phyloP scores from a whole-genome alignment of 192 early-diverging fungal species.

The Backusella westeae region DNA sequence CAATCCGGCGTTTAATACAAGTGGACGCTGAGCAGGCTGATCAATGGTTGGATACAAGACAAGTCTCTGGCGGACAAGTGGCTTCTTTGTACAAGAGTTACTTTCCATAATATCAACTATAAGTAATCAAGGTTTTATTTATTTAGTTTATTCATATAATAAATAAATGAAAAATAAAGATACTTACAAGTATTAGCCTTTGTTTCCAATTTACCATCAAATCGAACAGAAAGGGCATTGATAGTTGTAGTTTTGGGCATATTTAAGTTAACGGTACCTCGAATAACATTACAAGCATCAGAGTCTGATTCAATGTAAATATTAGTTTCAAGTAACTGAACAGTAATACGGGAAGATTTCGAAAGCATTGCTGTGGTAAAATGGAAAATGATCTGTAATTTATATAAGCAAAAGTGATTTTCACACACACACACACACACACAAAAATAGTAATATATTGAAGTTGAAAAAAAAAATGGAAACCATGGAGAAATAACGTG shows the following conservation, averaged over 20 bases:
- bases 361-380: neutral
- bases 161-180: neutral
- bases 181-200: neutral
- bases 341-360: constrained; percentile 1
- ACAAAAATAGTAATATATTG: too few relatives aligned
- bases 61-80: constrained; percentile 4
- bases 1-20: neutral
- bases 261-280: neutral
- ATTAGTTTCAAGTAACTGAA: constrained; percentile 14
- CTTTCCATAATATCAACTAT: constrained; percentile 1
- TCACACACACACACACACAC: neutral
- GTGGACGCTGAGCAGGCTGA: neutral
- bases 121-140: neutral
- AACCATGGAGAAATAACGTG: neutral
- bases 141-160: neutral
- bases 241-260: constrained; percentile 4
- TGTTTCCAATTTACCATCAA: constrained; percentile 7
- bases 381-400: neutral
- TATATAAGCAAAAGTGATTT: neutral
- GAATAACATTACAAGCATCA: neutral
- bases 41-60: neutral
- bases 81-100: neutral
- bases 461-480: neutral
- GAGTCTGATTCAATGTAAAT: neutral
- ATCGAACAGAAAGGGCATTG: neutral